phyloP scores from a whole-genome alignment of 257 asterid species.

The Ophiorrhiza pumila region DNA sequence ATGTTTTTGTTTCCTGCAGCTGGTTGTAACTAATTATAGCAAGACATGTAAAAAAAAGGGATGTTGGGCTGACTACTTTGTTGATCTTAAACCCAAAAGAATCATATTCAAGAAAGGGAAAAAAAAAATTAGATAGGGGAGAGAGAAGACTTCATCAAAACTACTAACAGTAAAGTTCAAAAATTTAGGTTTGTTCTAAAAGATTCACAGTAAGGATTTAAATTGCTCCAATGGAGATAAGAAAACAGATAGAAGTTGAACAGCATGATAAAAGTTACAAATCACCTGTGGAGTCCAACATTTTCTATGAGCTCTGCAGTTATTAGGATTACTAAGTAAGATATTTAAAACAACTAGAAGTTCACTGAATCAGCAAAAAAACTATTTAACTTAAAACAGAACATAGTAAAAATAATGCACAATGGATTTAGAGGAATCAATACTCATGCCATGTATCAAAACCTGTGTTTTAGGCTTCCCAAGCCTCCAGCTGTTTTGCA shows the following conservation, averaged over 20 bases:
- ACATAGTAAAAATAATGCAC: neutral
- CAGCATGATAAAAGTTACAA: neutral
- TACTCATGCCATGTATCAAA: neutral
- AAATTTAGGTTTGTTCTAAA: neutral
- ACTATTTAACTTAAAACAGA: neutral
- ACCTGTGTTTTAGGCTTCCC: neutral
- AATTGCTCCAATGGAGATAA: neutral
- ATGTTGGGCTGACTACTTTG: neutral
- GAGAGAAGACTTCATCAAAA: neutral
- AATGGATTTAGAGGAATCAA: neutral
- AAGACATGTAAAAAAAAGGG: neutral
- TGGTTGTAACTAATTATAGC: neutral
- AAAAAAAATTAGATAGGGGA: neutral
- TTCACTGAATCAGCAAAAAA: neutral
- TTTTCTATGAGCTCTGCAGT: neutral
- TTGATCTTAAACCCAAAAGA: neutral
- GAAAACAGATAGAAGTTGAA: neutral
- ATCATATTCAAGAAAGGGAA: neutral
- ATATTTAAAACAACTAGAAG: neutral
- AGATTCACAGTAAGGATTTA: neutral
- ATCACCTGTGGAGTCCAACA: neutral
- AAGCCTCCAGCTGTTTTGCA: neutral
- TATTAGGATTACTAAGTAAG: neutral
- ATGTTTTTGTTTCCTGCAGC: neutral
- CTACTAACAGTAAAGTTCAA: neutral